phyloP scores from a whole-genome alignment of 202 grass and related monocot species.

The Setaria viridis region DNA sequence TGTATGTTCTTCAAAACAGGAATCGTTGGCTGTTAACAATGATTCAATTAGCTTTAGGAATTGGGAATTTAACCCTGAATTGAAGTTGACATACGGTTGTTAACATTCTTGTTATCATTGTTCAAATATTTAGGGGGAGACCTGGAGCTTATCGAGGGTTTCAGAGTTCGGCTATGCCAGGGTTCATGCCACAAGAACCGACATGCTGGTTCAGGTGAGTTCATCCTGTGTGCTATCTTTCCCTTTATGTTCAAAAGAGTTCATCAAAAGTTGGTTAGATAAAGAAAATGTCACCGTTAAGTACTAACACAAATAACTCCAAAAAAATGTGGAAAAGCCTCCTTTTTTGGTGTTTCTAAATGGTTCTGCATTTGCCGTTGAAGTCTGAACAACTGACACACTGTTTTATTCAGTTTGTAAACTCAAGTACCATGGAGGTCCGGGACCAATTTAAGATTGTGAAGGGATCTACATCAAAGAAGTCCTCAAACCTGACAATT shows the following conservation, averaged over 20 bases:
- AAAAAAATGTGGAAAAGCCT: neutral
- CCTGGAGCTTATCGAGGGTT: constrained; percentile 76
- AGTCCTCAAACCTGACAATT: constrained; percentile 41
- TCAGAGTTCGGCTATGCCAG: constrained; percentile 75
- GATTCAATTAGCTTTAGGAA: neutral
- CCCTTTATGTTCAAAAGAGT: neutral
- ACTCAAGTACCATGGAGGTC: constrained; percentile 66
- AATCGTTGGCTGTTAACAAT: neutral
- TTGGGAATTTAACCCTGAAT: neutral
- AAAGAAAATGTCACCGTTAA: neutral
- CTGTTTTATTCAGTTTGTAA: constrained; percentile 71
- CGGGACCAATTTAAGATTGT: constrained; percentile 78
- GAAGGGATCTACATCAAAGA: constrained; percentile 36
- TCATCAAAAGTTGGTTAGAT: neutral
- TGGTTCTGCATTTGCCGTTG: constrained; percentile 8
- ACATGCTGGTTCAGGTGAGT: constrained; percentile 68
- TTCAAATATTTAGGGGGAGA: constrained; percentile 42
- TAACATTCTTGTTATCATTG: constrained; percentile 14
- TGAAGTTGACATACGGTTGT: neutral
- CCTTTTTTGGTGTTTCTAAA: neutral
- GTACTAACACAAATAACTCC: neutral
- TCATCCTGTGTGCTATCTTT: neutral
- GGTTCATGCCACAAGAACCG: constrained; percentile 59
- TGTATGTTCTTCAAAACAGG: neutral
- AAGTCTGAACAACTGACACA: constrained; percentile 22